Base-by-base conservation (phyloP, 148 eudicot genomes). In the Silene uniflora region DNA sequence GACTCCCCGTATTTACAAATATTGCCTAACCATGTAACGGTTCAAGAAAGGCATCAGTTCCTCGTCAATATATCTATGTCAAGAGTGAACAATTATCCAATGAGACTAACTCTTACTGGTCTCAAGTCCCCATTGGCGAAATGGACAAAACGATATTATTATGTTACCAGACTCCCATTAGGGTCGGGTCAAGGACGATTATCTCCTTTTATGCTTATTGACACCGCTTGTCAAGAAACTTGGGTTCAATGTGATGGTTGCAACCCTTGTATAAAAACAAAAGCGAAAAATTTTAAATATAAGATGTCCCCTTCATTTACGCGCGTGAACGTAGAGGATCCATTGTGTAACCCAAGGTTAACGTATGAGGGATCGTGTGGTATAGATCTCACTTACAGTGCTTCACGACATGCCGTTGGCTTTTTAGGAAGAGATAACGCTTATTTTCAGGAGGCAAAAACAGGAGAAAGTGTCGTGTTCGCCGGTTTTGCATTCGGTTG, bases 11-110 rank as follows among this genome's bases (percentile, higher is more conserved):
- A 65, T n/a, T n/a, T n/a, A n/a, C n/a, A n/a, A n/a, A n/a, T n/a
- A n/a, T n/a, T n/a, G n/a, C n/a, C n/a, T n/a, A n/a, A n/a, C n/a
- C n/a, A n/a, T n/a, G n/a, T n/a, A n/a, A n/a, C n/a, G n/a, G n/a
- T n/a, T n/a, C n/a, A n/a, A n/a, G n/a, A n/a, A n/a, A n/a, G n/a
- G n/a, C n/a, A n/a, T n/a, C n/a, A n/a, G n/a, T n/a, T n/a, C 69
- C 71, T 64, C 16, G n/a, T 62, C 62, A 75, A 75, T 71, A 75
- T 75, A 64, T 64, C 77, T 6, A 49, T 65, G 24, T 75, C 77
- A 5, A 59, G 77, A 19, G 77, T 66, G 21, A 19, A 61, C 18
- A n/a, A 23, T 23, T 23, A 22, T 1, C 66, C n/a, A n/a, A n/a
- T n/a, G n/a, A n/a, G n/a, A n/a, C n/a, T n/a, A n/a, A n/a, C n/a